Percentiles rank a stretch among this genome's conserved stretches.
Conservation (phyloP, 2,329 filamentous ascomycete species). For the Sporothrix schenckii region DNA sequence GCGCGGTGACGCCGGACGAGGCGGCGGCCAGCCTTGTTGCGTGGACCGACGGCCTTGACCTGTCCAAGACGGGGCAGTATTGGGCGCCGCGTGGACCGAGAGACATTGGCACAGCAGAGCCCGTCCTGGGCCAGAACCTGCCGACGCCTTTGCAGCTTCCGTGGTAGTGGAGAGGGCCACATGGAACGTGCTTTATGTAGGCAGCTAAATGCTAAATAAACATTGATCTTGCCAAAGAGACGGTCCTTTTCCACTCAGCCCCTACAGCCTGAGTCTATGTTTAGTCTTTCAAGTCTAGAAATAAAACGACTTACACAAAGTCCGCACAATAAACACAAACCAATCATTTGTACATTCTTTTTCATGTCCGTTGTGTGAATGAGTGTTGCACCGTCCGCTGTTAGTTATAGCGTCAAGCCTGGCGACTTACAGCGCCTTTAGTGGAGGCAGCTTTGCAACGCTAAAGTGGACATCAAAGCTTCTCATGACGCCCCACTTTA, state of each 20-base stretch:
- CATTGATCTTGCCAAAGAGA: no score
- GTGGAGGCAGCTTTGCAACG: background rate
- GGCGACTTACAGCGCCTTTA: background rate
- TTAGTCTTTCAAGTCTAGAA: no score
- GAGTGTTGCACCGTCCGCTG: no score
- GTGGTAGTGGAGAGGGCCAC: constrained; percentile 36
- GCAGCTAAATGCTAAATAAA: no score
- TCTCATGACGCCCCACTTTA: constrained; percentile 18
- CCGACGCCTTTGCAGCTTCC: constrained; percentile 67
- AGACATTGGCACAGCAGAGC: constrained; percentile 46
- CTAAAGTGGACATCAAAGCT: background rate
- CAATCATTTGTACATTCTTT: no score
- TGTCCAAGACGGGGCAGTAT: constrained; percentile 68
- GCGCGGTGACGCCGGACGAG: constrained; percentile 67
- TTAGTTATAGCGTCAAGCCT: background rate
- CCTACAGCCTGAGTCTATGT: no score
- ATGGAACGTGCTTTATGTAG: no score
- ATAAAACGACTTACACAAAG: no score
- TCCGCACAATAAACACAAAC: no score
- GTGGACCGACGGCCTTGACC: constrained; percentile 65
- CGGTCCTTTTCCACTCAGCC: no score
- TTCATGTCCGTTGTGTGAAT: no score
- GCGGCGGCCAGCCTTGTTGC: constrained; percentile 64
- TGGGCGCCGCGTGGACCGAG: constrained; percentile 70
- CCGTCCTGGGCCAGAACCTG: constrained; percentile 58